phyloP scores from a whole-genome alignment of 495 filamentous ascomycete species.

The Lindgomyces ingoldianus region DNA sequence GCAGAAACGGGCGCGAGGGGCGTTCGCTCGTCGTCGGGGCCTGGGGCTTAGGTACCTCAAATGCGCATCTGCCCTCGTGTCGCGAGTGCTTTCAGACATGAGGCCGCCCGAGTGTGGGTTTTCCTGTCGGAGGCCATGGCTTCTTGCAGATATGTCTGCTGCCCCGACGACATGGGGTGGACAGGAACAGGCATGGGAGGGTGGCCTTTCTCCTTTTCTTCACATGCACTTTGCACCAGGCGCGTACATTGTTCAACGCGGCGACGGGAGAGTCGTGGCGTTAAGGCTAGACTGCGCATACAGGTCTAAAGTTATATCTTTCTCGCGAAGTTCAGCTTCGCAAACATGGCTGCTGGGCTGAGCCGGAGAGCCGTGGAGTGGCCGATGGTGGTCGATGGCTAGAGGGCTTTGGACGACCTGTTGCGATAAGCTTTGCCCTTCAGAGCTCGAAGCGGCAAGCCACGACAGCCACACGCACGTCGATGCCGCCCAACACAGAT shows the following conservation, averaged over 20 bases:
- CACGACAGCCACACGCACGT: conserved; percentile 2
- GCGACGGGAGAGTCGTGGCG: background rate
- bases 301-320: background rate
- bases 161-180: background rate
- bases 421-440: background rate
- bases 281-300: background rate
- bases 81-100: background rate
- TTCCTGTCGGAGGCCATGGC: background rate
- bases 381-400: background rate
- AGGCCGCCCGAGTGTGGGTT: too few relatives aligned
- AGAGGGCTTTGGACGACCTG: background rate
- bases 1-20: background rate
- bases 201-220: background rate
- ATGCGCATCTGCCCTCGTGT: background rate
- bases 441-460: conserved; percentile 8
- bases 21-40: background rate
- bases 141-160: background rate
- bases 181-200: background rate
- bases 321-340: background rate
- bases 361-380: background rate
- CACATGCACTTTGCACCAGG: background rate
- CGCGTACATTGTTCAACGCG: too few relatives aligned
- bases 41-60: background rate
- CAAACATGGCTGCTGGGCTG: background rate
- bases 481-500: conserved; percentile 1